Evolutionary conservation across 768 basidiomycete genomes (phyloP).

Genomic region (Tubosaeta brunneosetosa): DNA sequence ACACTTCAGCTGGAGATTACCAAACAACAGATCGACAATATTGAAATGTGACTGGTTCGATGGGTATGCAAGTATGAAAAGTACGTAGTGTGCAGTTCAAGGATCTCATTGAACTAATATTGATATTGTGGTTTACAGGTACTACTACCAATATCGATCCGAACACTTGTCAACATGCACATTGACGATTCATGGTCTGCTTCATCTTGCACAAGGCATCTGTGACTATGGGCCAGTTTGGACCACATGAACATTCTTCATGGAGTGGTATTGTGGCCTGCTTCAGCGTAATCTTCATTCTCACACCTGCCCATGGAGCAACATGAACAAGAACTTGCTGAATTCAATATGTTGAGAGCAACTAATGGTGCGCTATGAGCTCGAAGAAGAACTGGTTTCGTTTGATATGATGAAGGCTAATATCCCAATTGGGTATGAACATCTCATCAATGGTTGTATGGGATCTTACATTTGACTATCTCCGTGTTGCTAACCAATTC

Average conservation of each 20-base stretch:
- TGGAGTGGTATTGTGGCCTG: conserved; percentile 18
- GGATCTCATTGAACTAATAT: no score
- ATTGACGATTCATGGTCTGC: conserved; percentile 16
- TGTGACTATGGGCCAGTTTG: conserved; percentile 15
- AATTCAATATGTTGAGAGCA: no score
- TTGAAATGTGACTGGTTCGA: not conserved
- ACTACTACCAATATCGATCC: not conserved
- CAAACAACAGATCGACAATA: not conserved
- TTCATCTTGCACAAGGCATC: conserved; percentile 20
- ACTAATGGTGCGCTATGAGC: no score
- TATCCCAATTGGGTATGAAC: conserved; percentile 1
- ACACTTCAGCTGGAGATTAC: not conserved
- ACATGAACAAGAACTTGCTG: not conserved
- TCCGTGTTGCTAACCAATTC: no score
- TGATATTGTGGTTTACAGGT: not conserved
- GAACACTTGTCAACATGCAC: conserved; percentile 8
- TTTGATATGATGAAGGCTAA: no score
- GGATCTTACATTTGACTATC: no score
- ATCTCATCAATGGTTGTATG: no score
- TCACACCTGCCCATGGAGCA: conserved; percentile 11
- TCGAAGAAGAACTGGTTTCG: no score
- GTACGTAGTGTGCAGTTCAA: not conserved
- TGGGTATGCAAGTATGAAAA: conserved; percentile 10
- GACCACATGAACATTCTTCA: conserved; percentile 19
- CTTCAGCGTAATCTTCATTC: conserved; percentile 12